Conservation (phyloP, 805 yeast genomes). For the Monosporozyma aerobia region DNA sequence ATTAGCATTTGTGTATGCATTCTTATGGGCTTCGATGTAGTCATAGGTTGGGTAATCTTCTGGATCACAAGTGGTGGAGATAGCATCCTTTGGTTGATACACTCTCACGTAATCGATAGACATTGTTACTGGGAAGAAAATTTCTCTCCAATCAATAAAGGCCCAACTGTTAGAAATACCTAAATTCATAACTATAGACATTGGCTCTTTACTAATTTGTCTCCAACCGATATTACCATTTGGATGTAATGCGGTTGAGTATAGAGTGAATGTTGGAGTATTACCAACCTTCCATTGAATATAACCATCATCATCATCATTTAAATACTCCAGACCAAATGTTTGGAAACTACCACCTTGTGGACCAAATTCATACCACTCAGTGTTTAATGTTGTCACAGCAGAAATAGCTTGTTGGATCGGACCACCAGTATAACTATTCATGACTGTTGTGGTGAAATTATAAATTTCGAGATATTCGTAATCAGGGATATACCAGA, state of each 20-base stretch:
- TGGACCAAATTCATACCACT: constrained; percentile 72
- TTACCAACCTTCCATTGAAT: constrained; percentile 82
- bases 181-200: constrained; percentile 78
- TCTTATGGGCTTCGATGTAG: constrained; percentile 62
- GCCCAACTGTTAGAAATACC: constrained; percentile 93
- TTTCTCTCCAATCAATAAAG: constrained; percentile 79
- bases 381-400: constrained; percentile 62
- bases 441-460: constrained; percentile 63
- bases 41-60: constrained; percentile 73
- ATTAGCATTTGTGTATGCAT: constrained; percentile 63
- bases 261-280: constrained; percentile 63
- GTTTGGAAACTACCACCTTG: constrained; percentile 50
- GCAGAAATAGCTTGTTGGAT: constrained; percentile 89
- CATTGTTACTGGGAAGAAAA: constrained; percentile 71
- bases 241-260: constrained; percentile 71
- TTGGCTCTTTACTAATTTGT: constrained; percentile 78
- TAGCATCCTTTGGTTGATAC: constrained; percentile 70
- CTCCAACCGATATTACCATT: constrained; percentile 88
- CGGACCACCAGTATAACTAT: constrained; percentile 87
- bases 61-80: constrained; percentile 78
- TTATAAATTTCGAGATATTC: constrained; percentile 68
- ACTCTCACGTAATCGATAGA: constrained; percentile 78
- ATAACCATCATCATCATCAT: constrained; percentile 65
- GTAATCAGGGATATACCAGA: constrained; percentile 91
- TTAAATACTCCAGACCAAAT: constrained; percentile 69